phyloP scores from a whole-genome alignment of 108 stramenopile species.

The Cyclotella baltica region DNA sequence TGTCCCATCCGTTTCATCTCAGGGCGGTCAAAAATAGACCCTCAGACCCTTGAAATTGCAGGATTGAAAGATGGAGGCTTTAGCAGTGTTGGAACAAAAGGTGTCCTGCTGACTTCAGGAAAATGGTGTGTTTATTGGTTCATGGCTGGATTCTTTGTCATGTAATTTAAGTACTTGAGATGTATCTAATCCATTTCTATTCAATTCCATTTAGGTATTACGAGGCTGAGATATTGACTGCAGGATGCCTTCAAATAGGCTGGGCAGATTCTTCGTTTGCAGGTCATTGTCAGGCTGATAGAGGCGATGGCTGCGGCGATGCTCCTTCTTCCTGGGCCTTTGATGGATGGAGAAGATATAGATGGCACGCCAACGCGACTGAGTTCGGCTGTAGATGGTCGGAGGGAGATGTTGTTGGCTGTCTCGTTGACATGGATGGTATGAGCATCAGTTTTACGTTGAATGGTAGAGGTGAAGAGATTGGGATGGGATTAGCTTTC shows the following conservation, averaged over 20 bases:
- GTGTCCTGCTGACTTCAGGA: conserved; percentile 76
- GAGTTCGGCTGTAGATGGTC: conserved; percentile 96
- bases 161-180: not conserved
- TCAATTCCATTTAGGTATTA: conserved; percentile 65
- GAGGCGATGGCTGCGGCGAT: conserved; percentile 95
- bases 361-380: conserved; percentile 89
- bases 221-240: conserved; percentile 87
- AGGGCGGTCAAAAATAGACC: conserved; percentile 73
- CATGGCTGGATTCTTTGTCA: not conserved
- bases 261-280: conserved; percentile 92
- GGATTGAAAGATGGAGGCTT: conserved; percentile 86
- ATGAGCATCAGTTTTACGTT: conserved; percentile 87
- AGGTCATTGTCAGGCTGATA: conserved; percentile 86
- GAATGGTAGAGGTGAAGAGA: conserved; percentile 89
- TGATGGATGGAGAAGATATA: conserved; percentile 95
- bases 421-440: conserved; percentile 89
- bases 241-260: conserved; percentile 94
- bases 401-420: conserved; percentile 91
- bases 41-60: conserved; percentile 70
- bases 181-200: not conserved
- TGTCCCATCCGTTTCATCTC: conserved; percentile 80
- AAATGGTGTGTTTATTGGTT: conserved; percentile 66
- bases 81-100: conserved; percentile 89
- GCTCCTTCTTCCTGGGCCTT: conserved; percentile 94
- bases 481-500: conserved; percentile 90